Conservation (phyloP, 176 grass and related monocot genomes). For the Calamus simplicifolius region DNA sequence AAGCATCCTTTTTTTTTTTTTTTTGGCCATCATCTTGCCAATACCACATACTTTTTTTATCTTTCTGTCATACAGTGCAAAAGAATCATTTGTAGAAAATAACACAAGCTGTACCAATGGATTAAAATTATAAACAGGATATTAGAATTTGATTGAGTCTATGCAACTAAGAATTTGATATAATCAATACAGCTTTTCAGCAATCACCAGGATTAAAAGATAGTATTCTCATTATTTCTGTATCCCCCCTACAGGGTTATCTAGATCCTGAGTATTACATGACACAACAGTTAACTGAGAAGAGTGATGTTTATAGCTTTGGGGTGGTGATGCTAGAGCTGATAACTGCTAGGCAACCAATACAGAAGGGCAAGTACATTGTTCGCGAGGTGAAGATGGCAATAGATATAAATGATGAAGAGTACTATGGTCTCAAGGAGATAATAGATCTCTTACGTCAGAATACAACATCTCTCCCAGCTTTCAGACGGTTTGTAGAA, state of each 20-base stretch:
- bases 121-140: too few relatives aligned
- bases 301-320: slow-evolving; percentile 90
- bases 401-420: slow-evolving; percentile 31
- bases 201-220: too few relatives aligned
- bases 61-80: too few relatives aligned
- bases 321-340: slow-evolving; percentile 72
- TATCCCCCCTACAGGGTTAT: slow-evolving; percentile 45
- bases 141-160: too few relatives aligned
- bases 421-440: slow-evolving; percentile 44
- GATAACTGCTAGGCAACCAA: slow-evolving; percentile 45
- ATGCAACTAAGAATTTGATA: too few relatives aligned
- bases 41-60: too few relatives aligned
- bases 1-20: too few relatives aligned
- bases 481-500: slow-evolving; percentile 42
- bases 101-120: too few relatives aligned
- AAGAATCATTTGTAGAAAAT: too few relatives aligned
- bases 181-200: too few relatives aligned
- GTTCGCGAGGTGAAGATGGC: slow-evolving; percentile 59
- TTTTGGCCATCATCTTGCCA: too few relatives aligned
- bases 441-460: slow-evolving; percentile 53
- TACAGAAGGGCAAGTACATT: slow-evolving; percentile 47
- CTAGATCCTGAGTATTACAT: slow-evolving; percentile 84
- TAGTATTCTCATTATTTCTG: too few relatives aligned
- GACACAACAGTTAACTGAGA: slow-evolving; percentile 70
- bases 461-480: slow-evolving; percentile 20